A percentile compares a stretch with the other conserved stretches of the same genome.
These are phyloP conservation scores for Chalaropsis ovoidea DNA, from an alignment of 2,329 filamentous ascomycete species.

Conservation along the genomic window DNA sequence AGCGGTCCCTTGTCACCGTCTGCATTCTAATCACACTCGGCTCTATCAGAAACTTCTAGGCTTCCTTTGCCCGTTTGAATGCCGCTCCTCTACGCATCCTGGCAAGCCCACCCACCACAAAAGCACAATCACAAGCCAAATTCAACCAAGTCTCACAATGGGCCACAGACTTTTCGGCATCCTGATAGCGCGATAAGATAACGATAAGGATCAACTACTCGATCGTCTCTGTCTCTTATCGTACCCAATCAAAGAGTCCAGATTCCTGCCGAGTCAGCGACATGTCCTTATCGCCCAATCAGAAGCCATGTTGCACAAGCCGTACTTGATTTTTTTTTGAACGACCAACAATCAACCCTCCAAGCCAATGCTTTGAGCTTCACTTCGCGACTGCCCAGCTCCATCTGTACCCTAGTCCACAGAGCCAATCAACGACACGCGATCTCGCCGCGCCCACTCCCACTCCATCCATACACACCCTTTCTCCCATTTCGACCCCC, in stretches of 20 bases:
- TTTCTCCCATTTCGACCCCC: not conserved
- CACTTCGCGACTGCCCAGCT: too few species aligned
- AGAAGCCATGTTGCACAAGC: not conserved
- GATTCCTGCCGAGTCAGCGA: not conserved
- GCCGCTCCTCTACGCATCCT: not conserved
- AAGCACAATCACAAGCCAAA: not conserved
- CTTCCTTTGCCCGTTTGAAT: not conserved
- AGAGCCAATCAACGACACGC: not conserved
- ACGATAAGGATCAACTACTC: not conserved
- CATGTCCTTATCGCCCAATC: not conserved
- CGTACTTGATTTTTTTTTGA: slow-evolving; percentile 2
- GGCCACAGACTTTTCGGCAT: not conserved
- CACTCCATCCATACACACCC: too few species aligned
- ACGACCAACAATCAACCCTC: not conserved
- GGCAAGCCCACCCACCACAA: not conserved
- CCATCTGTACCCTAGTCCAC: too few species aligned
- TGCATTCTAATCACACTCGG: not conserved
- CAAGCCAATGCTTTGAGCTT: too few species aligned
- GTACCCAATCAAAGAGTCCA: slow-evolving; percentile 19
- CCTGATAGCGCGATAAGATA: slow-evolving; percentile 10
- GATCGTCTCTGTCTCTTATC: not conserved
- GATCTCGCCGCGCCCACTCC: too few species aligned
- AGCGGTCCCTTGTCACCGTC: not conserved
- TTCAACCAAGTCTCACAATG: not conserved
- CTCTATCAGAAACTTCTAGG: not conserved